Evolutionary conservation across 805 yeast genomes (phyloP), one percentile per base, ranked within the genome.

Genomic region (Cyberlindnera subsufficiens): DNA sequence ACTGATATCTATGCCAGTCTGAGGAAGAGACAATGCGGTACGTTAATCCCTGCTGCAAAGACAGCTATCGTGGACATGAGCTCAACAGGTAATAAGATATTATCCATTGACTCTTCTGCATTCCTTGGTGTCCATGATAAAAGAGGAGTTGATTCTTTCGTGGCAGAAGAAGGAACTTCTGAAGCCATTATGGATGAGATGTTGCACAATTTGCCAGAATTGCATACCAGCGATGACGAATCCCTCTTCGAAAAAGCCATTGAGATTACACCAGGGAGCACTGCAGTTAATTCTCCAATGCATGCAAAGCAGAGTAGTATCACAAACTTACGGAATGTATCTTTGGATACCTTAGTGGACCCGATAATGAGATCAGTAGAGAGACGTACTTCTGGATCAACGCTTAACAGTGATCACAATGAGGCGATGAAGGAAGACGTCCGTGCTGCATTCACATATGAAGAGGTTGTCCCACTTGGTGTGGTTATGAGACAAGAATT

Each of bases 1-100:
- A 30, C 17, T 7, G 59, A 58, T 30, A 54, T 69, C 32, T 67
- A 68, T 29, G 51, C 60, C 9, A 50, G 55, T 3, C 49, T 63
- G 11, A 55, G 53, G 37, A 70, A 72, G 48, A 64, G 78, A 51
- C 80, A 77, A 58, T 77, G 83, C 58, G 85, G 84, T 10, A 78
- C 82, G 0, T 46, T 69, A n/a, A 67, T 78, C n/a, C 81, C 82
- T 0, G 82, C 81, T 1, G 74, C 82, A 30, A 73, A 75, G 51
- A 67, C 71, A 31, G 64, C 67, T 11, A 73, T 80, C 15, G 62
- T 75, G 15, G 69, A 65, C 19, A 58, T 79, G 64, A 63, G 69
- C n/a, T 61, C 71, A 2, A 53, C 69, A 14, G 52, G 46, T 33
- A 61, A 60, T 18, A 69, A 66, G 43, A 60, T 80, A 3, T 48